A percentile compares a stretch with the other conserved stretches of the same genome.
These are phyloP conservation scores for Cenococcum geophilum DNA, from an alignment of 495 filamentous ascomycete genomes.

Conservation along the genomic window DNA sequence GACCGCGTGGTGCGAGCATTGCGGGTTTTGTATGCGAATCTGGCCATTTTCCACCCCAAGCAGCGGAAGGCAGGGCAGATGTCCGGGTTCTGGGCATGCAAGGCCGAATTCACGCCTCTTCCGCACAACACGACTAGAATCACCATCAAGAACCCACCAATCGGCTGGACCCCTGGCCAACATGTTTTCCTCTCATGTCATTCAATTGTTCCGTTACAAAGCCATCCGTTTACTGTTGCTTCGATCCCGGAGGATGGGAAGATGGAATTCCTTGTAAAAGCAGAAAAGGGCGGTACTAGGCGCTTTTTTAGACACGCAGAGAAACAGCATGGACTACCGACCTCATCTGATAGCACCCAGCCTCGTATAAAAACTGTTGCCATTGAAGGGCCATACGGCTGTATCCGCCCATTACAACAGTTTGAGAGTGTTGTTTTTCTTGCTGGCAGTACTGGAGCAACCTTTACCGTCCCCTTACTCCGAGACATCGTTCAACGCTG, in stretches of 20 bases:
- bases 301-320: slow-evolving; percentile 58
- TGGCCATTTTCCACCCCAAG: slow-evolving; percentile 52
- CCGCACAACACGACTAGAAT: slow-evolving; percentile 60
- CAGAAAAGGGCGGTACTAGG: slow-evolving; percentile 64
- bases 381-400: slow-evolving; percentile 51
- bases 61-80: slow-evolving; percentile 23
- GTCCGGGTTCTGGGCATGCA: slow-evolving; percentile 40
- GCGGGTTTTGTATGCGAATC: slow-evolving; percentile 56
- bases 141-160: slow-evolving; percentile 60
- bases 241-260: slow-evolving; percentile 51
- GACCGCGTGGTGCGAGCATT: slow-evolving; percentile 57
- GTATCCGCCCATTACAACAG: slow-evolving; percentile 44
- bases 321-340: slow-evolving; percentile 44
- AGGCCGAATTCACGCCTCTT: slow-evolving; percentile 58
- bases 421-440: slow-evolving; percentile 57
- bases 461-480: slow-evolving; percentile 50
- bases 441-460: slow-evolving; percentile 55
- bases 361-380: slow-evolving; percentile 23
- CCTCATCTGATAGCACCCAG: slow-evolving; percentile 42
- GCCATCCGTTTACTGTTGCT: slow-evolving; percentile 78
- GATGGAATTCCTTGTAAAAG: slow-evolving; percentile 67
- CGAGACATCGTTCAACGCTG: slow-evolving; percentile 45
- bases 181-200: slow-evolving; percentile 73
- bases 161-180: slow-evolving; percentile 71
- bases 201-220: slow-evolving; percentile 59